Base-by-base conservation (phyloP, 371 early-diverging fungal genomes). In the Parasitella parasitica region DNA sequence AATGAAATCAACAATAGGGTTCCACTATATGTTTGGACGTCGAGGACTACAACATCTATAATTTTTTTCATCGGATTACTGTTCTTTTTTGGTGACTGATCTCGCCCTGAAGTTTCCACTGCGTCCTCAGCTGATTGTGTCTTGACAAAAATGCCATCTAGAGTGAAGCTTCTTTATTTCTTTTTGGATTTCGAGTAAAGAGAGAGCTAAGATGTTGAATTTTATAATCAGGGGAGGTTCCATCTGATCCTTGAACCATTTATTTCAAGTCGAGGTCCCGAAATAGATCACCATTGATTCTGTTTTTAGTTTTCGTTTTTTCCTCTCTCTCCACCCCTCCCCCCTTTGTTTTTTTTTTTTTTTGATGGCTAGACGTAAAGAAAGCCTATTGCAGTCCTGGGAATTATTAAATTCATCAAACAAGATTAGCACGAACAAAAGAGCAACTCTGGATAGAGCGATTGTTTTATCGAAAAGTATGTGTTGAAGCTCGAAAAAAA, bases 301-400 rank as follows among this genome's bases (percentile, higher is more conserved):
- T 50, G 57, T 60, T 60, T n/a, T 41, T 60, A 18, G 39, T 37
- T 49, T 60, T 51, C 50, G 6, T 49, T 52, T 39, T 60, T 50
- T 28, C 37, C 35, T 26, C 26, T 56, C 18, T 18, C 35, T n/a
- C n/a, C n/a, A n/a, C n/a, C n/a, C n/a, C 12, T 20, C 18, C 11
- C 32, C 49, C 34, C 18, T 38, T 51, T 18, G 39, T 41, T 34
- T 34, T 53, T 22, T 28, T 28, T 49, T 51, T 36, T 20, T 30
- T 30, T 59, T 20, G 58, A 64, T 64, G 64, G 53, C 64, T 26
- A 52, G 59, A 52, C 58, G 61, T 53, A 61, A 61, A 43, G 54
- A 52, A 22, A 53, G 46, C 43, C 18, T 61, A 22, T 27, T 53
- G 34, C 49, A 56, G 16, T 59, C 64, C 41, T 64, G 64, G 64